A percentile compares a stretch with the other conserved stretches of the same genome.
These are phyloP conservation scores for Gymnopus androsaceus DNA, from an alignment of 1,284 basidiomycete genomes.

Conservation along the genomic window DNA sequence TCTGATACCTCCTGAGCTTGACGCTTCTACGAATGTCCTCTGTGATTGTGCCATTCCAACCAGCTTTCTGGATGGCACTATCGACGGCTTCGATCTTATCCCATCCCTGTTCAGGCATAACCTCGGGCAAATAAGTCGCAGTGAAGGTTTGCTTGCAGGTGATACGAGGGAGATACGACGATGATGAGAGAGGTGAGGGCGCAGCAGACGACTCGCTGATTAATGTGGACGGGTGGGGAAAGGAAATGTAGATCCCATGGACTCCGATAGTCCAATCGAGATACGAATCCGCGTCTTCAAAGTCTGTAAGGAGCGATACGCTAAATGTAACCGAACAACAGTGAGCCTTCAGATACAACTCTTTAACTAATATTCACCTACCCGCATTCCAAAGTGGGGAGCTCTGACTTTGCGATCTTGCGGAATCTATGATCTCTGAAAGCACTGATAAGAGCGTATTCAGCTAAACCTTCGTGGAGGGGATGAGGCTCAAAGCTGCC, in stretches of 20 bases:
- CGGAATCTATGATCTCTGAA: constrained; percentile 72
- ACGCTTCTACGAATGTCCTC: constrained; percentile 81
- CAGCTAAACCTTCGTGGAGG: constrained; percentile 76
- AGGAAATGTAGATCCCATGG: constrained; percentile 91
- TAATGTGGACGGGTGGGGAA: constrained; percentile 74
- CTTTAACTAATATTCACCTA: constrained; percentile 29
- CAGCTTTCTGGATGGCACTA: constrained; percentile 91
- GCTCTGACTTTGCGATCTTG: constrained; percentile 75
- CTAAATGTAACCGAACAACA: constrained; percentile 39
- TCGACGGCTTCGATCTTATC: constrained; percentile 86
- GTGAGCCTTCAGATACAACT: background rate
- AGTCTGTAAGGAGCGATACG: constrained; percentile 90
- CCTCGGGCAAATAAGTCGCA: constrained; percentile 94
- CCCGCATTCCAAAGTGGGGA: constrained; percentile 84
- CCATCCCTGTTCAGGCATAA: constrained; percentile 94
- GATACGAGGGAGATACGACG: constrained; percentile 55
- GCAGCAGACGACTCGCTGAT: constrained; percentile 52
- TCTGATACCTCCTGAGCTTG: constrained; percentile 84
- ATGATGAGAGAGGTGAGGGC: constrained; percentile 71
- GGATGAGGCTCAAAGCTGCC: constrained; percentile 87
- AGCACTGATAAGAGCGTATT: constrained; percentile 89
- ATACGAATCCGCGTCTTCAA: constrained; percentile 83
- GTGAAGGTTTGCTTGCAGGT: constrained; percentile 64
- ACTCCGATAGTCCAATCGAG: constrained; percentile 91
- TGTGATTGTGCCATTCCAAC: constrained; percentile 81